Base-by-base conservation (phyloP, 768 basidiomycete species). In the Tephrocybe sp. region DNA sequence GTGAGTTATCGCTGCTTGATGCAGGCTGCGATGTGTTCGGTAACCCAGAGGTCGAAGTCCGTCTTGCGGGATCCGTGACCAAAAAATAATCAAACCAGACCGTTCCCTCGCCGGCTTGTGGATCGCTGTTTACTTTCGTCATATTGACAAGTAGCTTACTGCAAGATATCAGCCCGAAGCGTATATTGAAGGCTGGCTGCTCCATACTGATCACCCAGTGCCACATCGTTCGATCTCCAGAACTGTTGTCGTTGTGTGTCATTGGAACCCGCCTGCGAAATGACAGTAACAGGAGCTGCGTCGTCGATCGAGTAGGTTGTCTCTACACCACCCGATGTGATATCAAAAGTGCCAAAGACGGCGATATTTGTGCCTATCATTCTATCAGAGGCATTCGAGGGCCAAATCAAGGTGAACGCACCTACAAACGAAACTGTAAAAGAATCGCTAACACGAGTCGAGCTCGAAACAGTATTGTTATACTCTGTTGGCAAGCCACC, bases 71-170 rank as follows among this genome's bases (percentile, higher is more conserved):
- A 46, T 67, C 62, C 6, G 51, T 59, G 2, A 68, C 65, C 11
- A 61, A 48, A 48, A 75, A 75, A 51, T 70, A 73, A 41, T 75
- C 73, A 51, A 73, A 73, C 73, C 73, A 73, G 18, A 75, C 61
- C 0, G 73, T 73, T 0, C 72, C 73, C 56, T 75, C 73, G 3
- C 58, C 58, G 1, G 64, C 57, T 28, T 58, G 56, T 6, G 45
- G 32, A 9, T 56, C 45, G 23, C 21, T 33, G 42, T 72, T 72
- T 0, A 71, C 57, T 46, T 68, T 64, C 0, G 58, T 59, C 67
- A 75, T 70, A 3, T 66, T 71, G 15, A 73, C 68, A 5, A 57
- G 58, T 26, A 75, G 53, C 3, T 56, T 62, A 45, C 72, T 73
- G 38, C n/a, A 21, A 39, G 20, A 12, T 20, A n/a, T 18, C 20